phyloP scores from a whole-genome alignment of 2,329 filamentous ascomycete genomes.

The Aureobasidium subglaciale region DNA sequence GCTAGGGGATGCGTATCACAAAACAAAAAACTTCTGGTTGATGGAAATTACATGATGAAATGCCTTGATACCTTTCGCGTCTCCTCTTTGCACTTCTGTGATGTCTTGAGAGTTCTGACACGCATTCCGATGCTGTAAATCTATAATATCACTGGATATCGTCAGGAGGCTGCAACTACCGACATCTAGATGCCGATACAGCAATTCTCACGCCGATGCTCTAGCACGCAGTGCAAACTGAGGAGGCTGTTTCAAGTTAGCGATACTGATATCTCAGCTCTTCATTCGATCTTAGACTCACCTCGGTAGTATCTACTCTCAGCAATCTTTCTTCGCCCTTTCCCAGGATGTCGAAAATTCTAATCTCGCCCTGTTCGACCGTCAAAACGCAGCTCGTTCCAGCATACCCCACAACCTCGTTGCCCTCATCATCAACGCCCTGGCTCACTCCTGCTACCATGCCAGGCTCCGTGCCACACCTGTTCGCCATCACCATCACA shows the following conservation, averaged over 20 bases:
- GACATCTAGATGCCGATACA: background rate
- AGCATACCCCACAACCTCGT: slow-evolving; percentile 49
- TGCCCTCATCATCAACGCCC: slow-evolving; percentile 24
- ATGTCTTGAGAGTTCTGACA: background rate
- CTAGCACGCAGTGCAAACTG: slow-evolving; percentile 19
- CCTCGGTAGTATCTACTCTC: slow-evolving; percentile 55
- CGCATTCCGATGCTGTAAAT: no score
- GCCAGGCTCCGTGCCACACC: slow-evolving; percentile 54
- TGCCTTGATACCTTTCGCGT: slow-evolving; percentile 8
- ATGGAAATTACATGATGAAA: slow-evolving; percentile 14
- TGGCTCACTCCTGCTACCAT: slow-evolving; percentile 16
- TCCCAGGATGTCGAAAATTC: slow-evolving; percentile 62
- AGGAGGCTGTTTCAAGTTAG: slow-evolving; percentile 14
- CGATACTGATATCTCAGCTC: background rate
- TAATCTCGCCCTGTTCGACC: slow-evolving; percentile 58
- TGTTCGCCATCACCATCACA: slow-evolving; percentile 64
- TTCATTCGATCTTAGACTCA: slow-evolving; percentile 18
- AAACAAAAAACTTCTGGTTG: slow-evolving; percentile 16
- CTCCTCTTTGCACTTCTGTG: background rate
- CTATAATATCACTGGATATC: no score
- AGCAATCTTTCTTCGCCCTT: slow-evolving; percentile 63
- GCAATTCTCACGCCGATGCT: background rate
- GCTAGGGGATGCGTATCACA: slow-evolving; percentile 14
- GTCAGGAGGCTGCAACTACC: no score
- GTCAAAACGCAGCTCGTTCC: slow-evolving; percentile 67